Evolutionary conservation across 495 filamentous ascomycete genomes (phyloP).

Genomic region (Lepidopterella palustris): DNA sequence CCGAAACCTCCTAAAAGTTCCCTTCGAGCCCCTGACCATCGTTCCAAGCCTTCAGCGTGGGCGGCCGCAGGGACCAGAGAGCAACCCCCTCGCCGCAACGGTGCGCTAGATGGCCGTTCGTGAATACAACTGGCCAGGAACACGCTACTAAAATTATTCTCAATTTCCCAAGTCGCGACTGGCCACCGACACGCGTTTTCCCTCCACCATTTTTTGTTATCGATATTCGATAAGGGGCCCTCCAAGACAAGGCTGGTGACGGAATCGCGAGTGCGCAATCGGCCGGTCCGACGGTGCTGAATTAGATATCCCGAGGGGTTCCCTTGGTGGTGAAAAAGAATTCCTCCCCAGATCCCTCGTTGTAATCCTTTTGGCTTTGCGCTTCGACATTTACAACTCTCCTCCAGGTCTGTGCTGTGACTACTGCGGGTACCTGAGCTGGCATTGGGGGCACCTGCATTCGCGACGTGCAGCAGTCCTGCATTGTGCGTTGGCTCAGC

Average conservation of each 20-base stretch:
- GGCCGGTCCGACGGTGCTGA: slow-evolving; percentile 11
- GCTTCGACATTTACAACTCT: neutral
- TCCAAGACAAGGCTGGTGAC: slow-evolving; percentile 11
- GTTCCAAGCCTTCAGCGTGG: neutral
- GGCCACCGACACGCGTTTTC: slow-evolving; percentile 18
- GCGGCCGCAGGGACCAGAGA: neutral
- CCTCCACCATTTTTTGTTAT: slow-evolving; percentile 9
- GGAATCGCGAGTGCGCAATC: slow-evolving; percentile 10
- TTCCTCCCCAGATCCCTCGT: too few species aligned
- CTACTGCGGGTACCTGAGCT: slow-evolving; percentile 16
- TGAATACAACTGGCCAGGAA: slow-evolving; percentile 18
- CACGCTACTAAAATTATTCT: slow-evolving; percentile 19
- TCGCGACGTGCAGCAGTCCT: slow-evolving; percentile 5
- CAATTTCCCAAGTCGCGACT: slow-evolving; percentile 7
- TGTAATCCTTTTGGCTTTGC: neutral
- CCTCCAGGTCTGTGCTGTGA: neutral
- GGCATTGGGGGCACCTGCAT: slow-evolving; percentile 7
- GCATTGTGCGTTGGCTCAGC: slow-evolving; percentile 25
- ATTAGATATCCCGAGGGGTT: neutral
- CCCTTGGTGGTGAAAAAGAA: neutral
- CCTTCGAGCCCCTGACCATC: neutral
- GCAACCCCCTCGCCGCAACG: neutral
- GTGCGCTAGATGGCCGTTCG: slow-evolving; percentile 9
- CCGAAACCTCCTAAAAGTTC: neutral
- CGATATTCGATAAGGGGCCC: slow-evolving; percentile 23